A percentile compares a stretch with the other conserved stretches of the same genome.
Evolutionary conservation across 2,329 filamentous ascomycete species (phyloP).

Genomic region (Exophiala aquamarina): DNA sequence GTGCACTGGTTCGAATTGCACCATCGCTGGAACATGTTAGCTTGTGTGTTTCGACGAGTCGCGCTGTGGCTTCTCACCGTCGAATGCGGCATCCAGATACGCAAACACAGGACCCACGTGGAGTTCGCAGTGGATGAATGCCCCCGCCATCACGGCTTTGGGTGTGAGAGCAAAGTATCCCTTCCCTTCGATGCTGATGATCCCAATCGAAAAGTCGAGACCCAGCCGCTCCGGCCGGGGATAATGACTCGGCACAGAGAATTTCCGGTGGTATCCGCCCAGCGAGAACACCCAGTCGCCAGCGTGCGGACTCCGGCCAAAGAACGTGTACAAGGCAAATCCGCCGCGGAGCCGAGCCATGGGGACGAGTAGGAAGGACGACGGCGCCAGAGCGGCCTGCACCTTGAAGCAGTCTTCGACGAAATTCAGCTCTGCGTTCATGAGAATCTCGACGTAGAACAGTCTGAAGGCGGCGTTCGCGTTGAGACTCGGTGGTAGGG

Average conservation of each 20-base stretch:
- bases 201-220: conserved; percentile 39
- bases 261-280: conserved; percentile 48
- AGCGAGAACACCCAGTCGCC: conserved; percentile 49
- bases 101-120: conserved; percentile 37
- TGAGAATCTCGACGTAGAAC: conserved; percentile 37
- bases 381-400: conserved; percentile 43
- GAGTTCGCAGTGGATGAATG: conserved; percentile 33
- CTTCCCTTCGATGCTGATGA: conserved; percentile 39
- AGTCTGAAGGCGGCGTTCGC: not conserved
- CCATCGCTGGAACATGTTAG: too few relatives aligned
- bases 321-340: conserved; percentile 31
- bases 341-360: conserved; percentile 46
- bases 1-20: conserved; percentile 43
- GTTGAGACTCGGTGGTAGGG: not conserved
- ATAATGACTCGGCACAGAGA: conserved; percentile 35
- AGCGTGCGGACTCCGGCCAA: conserved; percentile 13
- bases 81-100: conserved; percentile 41
- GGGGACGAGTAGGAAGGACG: conserved; percentile 41
- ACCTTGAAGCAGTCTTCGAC: conserved; percentile 36
- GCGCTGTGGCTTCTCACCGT: too few relatives aligned
- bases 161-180: conserved; percentile 51
- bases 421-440: conserved; percentile 37
- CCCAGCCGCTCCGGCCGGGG: conserved; percentile 40
- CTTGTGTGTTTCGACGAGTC: too few relatives aligned
- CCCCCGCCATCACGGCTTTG: conserved; percentile 46